phyloP scores from a whole-genome alignment of 495 filamentous ascomycete genomes.

The Neurospora tetrasperma region DNA sequence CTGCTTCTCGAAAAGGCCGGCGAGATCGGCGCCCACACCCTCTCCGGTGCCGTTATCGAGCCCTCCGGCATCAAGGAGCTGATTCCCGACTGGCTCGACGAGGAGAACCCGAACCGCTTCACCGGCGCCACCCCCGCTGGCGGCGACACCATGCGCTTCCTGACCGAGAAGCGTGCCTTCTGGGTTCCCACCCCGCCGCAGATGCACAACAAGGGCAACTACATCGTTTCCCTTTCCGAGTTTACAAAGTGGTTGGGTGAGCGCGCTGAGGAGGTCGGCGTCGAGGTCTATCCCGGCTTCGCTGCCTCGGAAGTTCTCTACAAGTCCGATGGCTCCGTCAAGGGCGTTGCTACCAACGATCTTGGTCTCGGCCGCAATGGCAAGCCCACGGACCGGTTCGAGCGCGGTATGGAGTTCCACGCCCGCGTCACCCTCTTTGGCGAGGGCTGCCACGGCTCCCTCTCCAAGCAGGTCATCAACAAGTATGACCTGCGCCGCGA shows the following conservation, averaged over 20 bases:
- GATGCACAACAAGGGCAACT: conserved; percentile 98
- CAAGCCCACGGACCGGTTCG: conserved; percentile 82
- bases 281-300: conserved; percentile 96
- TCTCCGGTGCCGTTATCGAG: conserved; percentile 93
- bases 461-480: conserved; percentile 91
- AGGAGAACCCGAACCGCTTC: conserved; percentile 79
- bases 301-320: conserved; percentile 91
- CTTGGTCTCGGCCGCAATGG: conserved; percentile 72
- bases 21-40: conserved; percentile 87
- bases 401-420: conserved; percentile 98
- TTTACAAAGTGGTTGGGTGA: conserved; percentile 92
- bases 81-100: conserved; percentile 83
- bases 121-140: conserved; percentile 71
- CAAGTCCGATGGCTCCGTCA: conserved; percentile 72
- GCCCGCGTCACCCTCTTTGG: conserved; percentile 87
- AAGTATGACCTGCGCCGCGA: conserved; percentile 87
- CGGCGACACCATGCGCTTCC: conserved; percentile 82
- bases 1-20: conserved; percentile 91
- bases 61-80: conserved; percentile 83
- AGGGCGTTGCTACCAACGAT: conserved; percentile 95
- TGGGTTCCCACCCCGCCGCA: conserved; percentile 84
- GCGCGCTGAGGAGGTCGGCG: conserved; percentile 89
- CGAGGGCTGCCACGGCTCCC: conserved; percentile 92
- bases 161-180: conserved; percentile 72
- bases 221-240: conserved; percentile 91